phyloP scores from a whole-genome alignment of 1,284 basidiomycete species.

The Tremellales sp. region DNA sequence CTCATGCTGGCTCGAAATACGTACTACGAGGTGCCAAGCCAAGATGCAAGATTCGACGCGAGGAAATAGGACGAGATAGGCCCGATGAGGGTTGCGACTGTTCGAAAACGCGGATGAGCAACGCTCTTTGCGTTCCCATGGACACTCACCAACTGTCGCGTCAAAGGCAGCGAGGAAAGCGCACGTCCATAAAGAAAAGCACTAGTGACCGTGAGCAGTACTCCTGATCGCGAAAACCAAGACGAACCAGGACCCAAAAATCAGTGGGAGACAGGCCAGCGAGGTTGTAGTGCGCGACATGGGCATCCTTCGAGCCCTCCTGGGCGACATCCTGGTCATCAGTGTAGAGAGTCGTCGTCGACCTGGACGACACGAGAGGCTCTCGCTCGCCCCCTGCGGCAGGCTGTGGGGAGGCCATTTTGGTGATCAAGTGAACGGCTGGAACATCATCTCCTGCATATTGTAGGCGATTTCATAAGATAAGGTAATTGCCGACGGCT shows the following conservation, averaged over 20 bases:
- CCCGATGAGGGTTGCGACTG: slow-evolving; percentile 58
- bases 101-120: not conserved
- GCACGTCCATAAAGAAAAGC: slow-evolving; percentile 24
- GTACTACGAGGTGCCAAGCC: slow-evolving; percentile 69
- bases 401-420: too few relatives aligned
- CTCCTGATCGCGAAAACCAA: not conserved
- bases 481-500: too few relatives aligned
- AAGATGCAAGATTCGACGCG: slow-evolving; percentile 61
- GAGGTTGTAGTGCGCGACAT: slow-evolving; percentile 18
- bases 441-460: too few relatives aligned
- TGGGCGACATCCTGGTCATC: not conserved
- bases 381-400: not conserved
- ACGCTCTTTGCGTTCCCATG: not conserved
- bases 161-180: slow-evolving; percentile 71
- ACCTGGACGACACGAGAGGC: not conserved
- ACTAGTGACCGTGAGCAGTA: not conserved
- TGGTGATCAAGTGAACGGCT: too few relatives aligned
- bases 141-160: slow-evolving; percentile 51
- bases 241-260: slow-evolving; percentile 29
- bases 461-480: too few relatives aligned
- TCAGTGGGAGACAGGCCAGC: slow-evolving; percentile 17
- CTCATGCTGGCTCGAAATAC: slow-evolving; percentile 2
- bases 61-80: slow-evolving; percentile 46
- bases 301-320: not conserved
- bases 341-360: not conserved